phyloP scores from a whole-genome alignment of 148 eudicot species.

The Chenopodium berlandieri region DNA sequence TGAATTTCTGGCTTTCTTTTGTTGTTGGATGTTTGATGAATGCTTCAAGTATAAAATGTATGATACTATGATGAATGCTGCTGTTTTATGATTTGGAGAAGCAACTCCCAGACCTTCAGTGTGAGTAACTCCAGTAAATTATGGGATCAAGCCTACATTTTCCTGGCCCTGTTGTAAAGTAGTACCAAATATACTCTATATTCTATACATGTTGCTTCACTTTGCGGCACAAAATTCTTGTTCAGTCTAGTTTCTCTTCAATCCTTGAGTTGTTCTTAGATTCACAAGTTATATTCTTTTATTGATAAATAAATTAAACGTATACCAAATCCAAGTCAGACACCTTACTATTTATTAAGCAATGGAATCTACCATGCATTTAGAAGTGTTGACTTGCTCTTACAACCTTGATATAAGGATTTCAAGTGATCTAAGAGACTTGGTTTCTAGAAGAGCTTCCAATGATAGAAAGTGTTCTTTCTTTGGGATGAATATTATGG shows the following conservation, averaged over 20 bases:
- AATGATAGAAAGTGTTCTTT: background rate
- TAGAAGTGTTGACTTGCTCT: background rate
- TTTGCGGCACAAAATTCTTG: background rate
- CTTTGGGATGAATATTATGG: background rate
- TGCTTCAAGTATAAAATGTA: too few species aligned
- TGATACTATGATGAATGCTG: background rate
- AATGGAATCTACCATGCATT: background rate
- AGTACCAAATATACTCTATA: background rate
- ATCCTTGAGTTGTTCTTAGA: background rate
- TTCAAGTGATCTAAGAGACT: background rate
- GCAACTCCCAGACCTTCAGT: slow-evolving; percentile 1
- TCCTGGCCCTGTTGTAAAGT: background rate
- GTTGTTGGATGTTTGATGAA: too few species aligned
- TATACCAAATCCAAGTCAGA: background rate
- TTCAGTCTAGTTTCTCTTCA: background rate
- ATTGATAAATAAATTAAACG: background rate
- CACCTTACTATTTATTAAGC: background rate
- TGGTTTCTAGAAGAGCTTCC: background rate
- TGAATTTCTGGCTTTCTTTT: too few species aligned
- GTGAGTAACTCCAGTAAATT: background rate
- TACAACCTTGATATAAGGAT: background rate
- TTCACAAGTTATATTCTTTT: background rate
- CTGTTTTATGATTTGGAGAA: background rate
- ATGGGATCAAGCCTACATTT: background rate
- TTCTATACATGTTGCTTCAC: background rate